Evolutionary conservation across 441 rosid species (phyloP).

Genomic region (Bruguiera hainesii): DNA sequence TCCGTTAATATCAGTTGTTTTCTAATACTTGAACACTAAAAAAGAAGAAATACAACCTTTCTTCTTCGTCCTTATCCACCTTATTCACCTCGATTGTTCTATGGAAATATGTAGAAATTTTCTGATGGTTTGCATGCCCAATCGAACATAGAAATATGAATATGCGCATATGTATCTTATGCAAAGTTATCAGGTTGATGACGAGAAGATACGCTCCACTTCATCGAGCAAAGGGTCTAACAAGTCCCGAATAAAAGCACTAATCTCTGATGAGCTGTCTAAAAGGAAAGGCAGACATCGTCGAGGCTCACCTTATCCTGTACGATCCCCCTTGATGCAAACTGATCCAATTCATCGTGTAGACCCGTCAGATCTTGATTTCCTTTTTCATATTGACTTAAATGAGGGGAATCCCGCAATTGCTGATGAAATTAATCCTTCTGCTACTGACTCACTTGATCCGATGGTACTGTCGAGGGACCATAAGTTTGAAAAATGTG

Average conservation of each 20-base stretch:
- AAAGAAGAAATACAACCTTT: background rate
- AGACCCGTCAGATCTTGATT: constrained; percentile 26
- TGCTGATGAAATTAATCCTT: constrained; percentile 18
- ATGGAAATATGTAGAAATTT: background rate
- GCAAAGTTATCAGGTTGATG: constrained; percentile 37
- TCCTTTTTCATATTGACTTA: constrained; percentile 12
- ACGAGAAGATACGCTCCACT: constrained; percentile 27
- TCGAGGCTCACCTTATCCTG: constrained; percentile 47
- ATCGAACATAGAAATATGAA: background rate
- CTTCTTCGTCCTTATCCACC: background rate
- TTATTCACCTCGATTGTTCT: background rate
- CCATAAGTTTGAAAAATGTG: constrained; percentile 27
- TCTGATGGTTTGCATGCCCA: background rate
- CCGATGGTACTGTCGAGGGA: constrained; percentile 26
- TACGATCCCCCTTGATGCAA: constrained; percentile 19
- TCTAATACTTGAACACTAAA: background rate
- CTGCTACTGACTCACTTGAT: constrained; percentile 25
- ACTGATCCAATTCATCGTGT: constrained; percentile 27
- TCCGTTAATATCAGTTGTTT: background rate
- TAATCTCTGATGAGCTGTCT: constrained; percentile 47
- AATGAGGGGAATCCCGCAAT: constrained; percentile 20
- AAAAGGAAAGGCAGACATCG: constrained; percentile 51
- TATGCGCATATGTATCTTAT: constrained; percentile 16
- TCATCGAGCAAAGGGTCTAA: constrained; percentile 44
- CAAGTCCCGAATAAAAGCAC: constrained; percentile 52